Percentiles rank a stretch among this genome's conserved stretches.
phyloP scores from a whole-genome alignment of 192 early-diverging fungal genomes.

The Linnemannia hyalina region DNA sequence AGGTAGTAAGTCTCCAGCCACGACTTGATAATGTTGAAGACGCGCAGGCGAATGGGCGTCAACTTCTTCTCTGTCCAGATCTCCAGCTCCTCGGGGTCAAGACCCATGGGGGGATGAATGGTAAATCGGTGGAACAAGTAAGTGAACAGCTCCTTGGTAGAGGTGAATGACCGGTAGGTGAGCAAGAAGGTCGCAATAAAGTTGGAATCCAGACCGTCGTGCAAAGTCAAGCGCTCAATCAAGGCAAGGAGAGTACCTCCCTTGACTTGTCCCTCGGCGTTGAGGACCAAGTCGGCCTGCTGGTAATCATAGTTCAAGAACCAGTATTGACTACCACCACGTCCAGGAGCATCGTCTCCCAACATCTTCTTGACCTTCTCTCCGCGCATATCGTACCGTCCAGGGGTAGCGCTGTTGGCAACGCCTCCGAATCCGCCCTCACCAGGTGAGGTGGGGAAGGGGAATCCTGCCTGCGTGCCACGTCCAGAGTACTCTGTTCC shows the following conservation, averaged over 20 bases:
- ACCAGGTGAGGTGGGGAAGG: slow-evolving; percentile 61
- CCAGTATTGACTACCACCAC: slow-evolving; percentile 69
- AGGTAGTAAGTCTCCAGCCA: slow-evolving; percentile 95
- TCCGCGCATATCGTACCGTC: slow-evolving; percentile 53
- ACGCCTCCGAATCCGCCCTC: slow-evolving; percentile 16
- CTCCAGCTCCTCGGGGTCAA: slow-evolving; percentile 76
- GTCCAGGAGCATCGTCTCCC: slow-evolving; percentile 65
- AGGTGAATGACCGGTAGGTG: slow-evolving; percentile 95
- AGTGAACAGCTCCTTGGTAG: slow-evolving; percentile 82
- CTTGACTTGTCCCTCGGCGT: slow-evolving; percentile 89
- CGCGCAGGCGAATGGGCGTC: slow-evolving; percentile 91
- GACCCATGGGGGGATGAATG: slow-evolving; percentile 77
- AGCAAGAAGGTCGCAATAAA: slow-evolving; percentile 94
- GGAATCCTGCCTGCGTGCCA: slow-evolving; percentile 59
- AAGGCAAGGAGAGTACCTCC: slow-evolving; percentile 90
- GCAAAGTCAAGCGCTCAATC: slow-evolving; percentile 90
- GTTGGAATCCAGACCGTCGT: slow-evolving; percentile 86
- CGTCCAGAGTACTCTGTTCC: slow-evolving; percentile 35
- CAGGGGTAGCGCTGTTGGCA: slow-evolving; percentile 31
- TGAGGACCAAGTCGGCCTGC: slow-evolving; percentile 80
- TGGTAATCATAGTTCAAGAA: slow-evolving; percentile 86
- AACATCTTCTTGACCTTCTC: slow-evolving; percentile 61
- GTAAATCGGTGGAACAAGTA: slow-evolving; percentile 83
- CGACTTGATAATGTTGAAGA: slow-evolving; percentile 93
- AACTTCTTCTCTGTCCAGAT: slow-evolving; percentile 92